Evolutionary conservation across 176 grass and related monocot genomes (phyloP), one percentile per base, ranked within the genome.

Genomic region (Coix lacrymajobi): DNA sequence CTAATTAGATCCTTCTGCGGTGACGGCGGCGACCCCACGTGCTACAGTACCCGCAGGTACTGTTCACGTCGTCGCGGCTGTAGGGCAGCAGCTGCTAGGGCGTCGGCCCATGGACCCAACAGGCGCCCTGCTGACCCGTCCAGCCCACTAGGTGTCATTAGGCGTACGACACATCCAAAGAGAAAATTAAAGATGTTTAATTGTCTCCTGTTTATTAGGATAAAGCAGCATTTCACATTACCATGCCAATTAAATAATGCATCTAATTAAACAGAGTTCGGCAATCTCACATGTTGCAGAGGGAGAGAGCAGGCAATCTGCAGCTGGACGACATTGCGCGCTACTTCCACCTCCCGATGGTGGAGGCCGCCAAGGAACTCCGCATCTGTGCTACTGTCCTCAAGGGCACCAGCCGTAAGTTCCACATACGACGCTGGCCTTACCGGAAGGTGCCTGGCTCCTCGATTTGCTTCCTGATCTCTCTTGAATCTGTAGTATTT

Each of bases 321-420:
- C 36, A 74, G 34, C 61, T 88, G 26, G 8, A 56, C 6, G 86
- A 91, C 32, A 52, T 94, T 5, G 58, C 75, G 3, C 76, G 62
- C 15, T 94, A 79, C 76, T 86, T 94, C 45, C 80, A 89, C 31
- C 80, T 91, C 2, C 86, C 77, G 22, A 94, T 94, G 12, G 37
- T 44, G 0, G 49, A 79, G 17, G 89, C 92, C 1, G 80, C 83
- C 2, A 69, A 48, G 56, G 63, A 84, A 71, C 83, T 94, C 1
- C 20, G 37, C n/a, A 52, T 94, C 8, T 79, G 92, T 19, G 19
- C 83, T 30, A 94, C 92, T 11, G 86, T 56, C 11, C 83, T 94
- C 24, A 94, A 91, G 89, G 58, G 64, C 29, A 40, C 84, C 11
- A 91, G 89, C 16, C 83, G 92, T 4, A 88, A 66, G 19, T 58